Evolutionary conservation across 306 rosid genomes (phyloP), one percentile per base, ranked within the genome.

Genomic region (Ammopiptanthus mongolicus): DNA sequence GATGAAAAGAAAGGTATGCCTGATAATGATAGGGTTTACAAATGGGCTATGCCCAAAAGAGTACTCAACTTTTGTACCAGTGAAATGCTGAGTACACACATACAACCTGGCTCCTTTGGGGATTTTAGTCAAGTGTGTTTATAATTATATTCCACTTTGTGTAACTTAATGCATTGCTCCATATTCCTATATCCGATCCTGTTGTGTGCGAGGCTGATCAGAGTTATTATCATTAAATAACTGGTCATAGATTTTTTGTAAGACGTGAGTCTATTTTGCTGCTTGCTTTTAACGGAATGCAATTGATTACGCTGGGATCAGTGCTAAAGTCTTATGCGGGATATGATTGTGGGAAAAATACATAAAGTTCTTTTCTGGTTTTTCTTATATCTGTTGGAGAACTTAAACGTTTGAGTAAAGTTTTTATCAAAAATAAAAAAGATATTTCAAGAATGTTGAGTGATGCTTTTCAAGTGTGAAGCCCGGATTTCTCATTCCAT

Each of bases 1-100:
- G 83, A 95, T 95, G 99, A 95, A 92, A 87, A 90, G 99, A 79
- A 95, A 95, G 98, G 98, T 90, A 66, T 11, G 71, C 63, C 39
- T 72, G 22, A 42, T 52, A 17, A 13, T n/a, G 5, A 44, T 12
- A 44, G 15, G 51, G 15, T 13, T 44, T 44, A 44, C 8, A 47
- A 4, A n/a, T 47, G 52, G 52, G 19, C 52, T 47, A 47, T 47
- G 19, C 52, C 52, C 52, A 47, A 47, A 47, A 47, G 7, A 0
- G 1, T 47, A 47, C 52, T 47, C 52, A 47, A 14, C 18, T 47
- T 47, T 47, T 47, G 47, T 47, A 14, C 0, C 6, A 14, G 52
- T 47, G 19, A 47, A 47, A 46, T 46, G 52, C 18, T n/a, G 6
- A 14, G 52, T 5, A 47, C 52, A 14, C 18, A n/a, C 17, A n/a